Evolutionary conservation across 371 early-diverging fungal genomes (phyloP).

Genomic region (Mucor plumbeus): DNA sequence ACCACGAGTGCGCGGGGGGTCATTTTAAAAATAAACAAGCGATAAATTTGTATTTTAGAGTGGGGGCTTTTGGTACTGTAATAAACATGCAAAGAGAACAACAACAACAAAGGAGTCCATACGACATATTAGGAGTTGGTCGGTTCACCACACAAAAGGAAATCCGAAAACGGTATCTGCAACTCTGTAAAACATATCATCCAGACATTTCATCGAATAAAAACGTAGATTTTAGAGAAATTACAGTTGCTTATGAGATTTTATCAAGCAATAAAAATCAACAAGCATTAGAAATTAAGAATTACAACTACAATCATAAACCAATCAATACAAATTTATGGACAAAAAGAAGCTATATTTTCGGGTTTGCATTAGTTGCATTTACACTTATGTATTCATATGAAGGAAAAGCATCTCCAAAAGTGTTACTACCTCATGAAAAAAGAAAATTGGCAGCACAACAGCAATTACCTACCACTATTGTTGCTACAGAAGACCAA

Average conservation of each 20-base stretch:
- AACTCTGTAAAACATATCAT: slow-evolving; percentile 39
- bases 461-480: neutral
- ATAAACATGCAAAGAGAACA: slow-evolving; percentile 8
- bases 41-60: neutral
- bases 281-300: slow-evolving; percentile 13
- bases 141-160: slow-evolving; percentile 32
- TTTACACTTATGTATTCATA: slow-evolving; percentile 16
- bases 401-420: neutral
- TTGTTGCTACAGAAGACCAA: neutral
- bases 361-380: slow-evolving; percentile 19
- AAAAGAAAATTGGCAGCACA: slow-evolving; percentile 5
- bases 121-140: slow-evolving; percentile 36
- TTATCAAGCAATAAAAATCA: slow-evolving; percentile 21
- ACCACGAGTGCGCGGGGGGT: slow-evolving; percentile 6
- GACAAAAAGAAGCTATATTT: slow-evolving; percentile 24
- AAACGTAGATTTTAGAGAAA: slow-evolving; percentile 28
- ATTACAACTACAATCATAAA: neutral
- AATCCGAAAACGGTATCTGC: slow-evolving; percentile 36
- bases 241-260: slow-evolving; percentile 37
- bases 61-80: neutral
- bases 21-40: slow-evolving; percentile 4
- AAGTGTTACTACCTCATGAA: slow-evolving; percentile 14
- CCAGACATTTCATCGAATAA: slow-evolving; percentile 29
- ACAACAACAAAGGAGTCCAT: slow-evolving; percentile 30
- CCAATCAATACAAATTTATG: slow-evolving; percentile 26